These are phyloP conservation scores for Pythium grandisporangium DNA, from an alignment of 352 stramenopile species.

Conservation along the genomic window DNA sequence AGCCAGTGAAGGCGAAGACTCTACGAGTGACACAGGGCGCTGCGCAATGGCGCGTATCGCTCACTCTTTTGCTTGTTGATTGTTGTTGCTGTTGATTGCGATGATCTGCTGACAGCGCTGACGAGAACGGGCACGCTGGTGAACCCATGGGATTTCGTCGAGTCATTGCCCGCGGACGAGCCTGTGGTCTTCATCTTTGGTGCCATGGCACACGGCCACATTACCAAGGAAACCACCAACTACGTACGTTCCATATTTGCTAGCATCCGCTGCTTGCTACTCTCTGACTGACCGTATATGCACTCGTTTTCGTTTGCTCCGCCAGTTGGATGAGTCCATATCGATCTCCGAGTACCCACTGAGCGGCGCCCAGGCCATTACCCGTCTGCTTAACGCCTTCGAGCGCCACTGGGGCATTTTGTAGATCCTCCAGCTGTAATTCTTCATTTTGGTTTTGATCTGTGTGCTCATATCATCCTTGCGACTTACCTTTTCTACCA, in stretches of 20 bases:
- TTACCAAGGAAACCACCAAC: slow-evolving; percentile 95
- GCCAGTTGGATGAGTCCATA: slow-evolving; percentile 93
- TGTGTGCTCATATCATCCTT: too few species aligned
- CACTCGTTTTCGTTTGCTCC: slow-evolving; percentile 5
- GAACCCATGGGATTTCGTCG: slow-evolving; percentile 92
- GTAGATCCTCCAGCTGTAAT: too few species aligned
- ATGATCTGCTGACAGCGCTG: slow-evolving; percentile 69
- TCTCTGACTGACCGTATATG: too few species aligned
- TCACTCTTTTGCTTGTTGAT: neutral
- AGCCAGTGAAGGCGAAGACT: too few species aligned
- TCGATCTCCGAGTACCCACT: slow-evolving; percentile 98
- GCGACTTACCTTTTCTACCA: too few species aligned
- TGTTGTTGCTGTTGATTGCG: too few species aligned
- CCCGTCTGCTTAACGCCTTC: slow-evolving; percentile 94
- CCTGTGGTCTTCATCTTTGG: slow-evolving; percentile 97
- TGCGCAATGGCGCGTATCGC: too few species aligned
- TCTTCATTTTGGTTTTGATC: too few species aligned
- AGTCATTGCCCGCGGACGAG: slow-evolving; percentile 83
- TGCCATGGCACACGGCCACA: slow-evolving; percentile 95
- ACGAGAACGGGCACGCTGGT: slow-evolving; percentile 92
- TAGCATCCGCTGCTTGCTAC: too few species aligned
- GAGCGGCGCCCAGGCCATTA: slow-evolving; percentile 95
- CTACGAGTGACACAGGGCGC: too few species aligned
- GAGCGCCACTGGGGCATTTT: slow-evolving; percentile 99
- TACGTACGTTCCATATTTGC: slow-evolving; percentile 91